Evolutionary conservation across 768 basidiomycete species (phyloP), one percentile per base, ranked within the genome.

Genomic region (Macrolepiota fuliginosa): DNA sequence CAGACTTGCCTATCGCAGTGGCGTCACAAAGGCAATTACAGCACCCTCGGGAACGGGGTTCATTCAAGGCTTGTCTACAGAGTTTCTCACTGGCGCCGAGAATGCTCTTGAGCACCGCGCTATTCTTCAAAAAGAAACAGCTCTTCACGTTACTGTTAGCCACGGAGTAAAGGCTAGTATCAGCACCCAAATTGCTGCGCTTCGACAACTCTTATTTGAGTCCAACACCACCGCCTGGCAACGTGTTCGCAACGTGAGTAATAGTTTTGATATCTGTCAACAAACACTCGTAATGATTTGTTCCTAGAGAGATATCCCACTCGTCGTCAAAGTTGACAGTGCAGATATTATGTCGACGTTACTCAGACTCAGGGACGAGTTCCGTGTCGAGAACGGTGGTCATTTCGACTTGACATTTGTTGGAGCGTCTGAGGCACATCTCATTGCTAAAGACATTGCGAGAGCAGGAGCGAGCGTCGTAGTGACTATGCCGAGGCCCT

Each of bases 321-420:
- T 95, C 17, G 89, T 92, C 1, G 71, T 93, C 19, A 74, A 82
- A 1, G 87, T 85, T 13, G 78, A 88, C 61, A 90, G 81, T 66
- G 90, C 90, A 9, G 92, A 94, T 70, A 78, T 88, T 55, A 94
- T 94, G 69, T 84, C 89, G 0, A 82, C 85, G 0, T 72, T 94
- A 13, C 73, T 95, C 42, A 67, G 64, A 3, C 81, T 94, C 62
- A 89, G 87, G 69, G 66, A 66, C 10, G 81, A 86, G 54, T 79
- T 82, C 22, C 83, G 88, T 53, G 65, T 52, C 0, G 66, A 56
- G 0, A 74, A 71, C 12, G 68, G 76, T 58, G 65, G 69, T 22
- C 64, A 12, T 1, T 68, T 80, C 35, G 72, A 67, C n/a, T 55
- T 85, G 67, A 85, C 85, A 0, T 81, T 91, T 61, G 72, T 77